A percentile compares a stretch with the other conserved stretches of the same genome.
Evolutionary conservation across 2,329 filamentous ascomycete species (phyloP).

Genomic region (Colletotrichum melonis): DNA sequence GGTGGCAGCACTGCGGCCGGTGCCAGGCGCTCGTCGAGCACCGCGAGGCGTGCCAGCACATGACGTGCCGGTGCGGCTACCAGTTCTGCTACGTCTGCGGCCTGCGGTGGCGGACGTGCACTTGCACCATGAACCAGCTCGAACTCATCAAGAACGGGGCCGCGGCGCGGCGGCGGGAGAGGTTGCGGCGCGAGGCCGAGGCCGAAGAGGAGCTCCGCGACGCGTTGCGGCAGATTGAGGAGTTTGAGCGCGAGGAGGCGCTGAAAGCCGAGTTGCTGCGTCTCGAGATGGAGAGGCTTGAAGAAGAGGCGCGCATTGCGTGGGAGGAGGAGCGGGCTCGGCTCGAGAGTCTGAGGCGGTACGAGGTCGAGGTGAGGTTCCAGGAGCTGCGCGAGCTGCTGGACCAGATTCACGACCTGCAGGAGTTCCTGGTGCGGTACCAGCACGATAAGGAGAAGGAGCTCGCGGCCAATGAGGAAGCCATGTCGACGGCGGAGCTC

Average conservation of each 20-base stretch:
- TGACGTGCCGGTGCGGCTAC: slow-evolving; percentile 84
- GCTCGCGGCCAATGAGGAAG: slow-evolving; percentile 40
- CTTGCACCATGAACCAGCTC: slow-evolving; percentile 66
- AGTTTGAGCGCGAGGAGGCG: slow-evolving; percentile 59
- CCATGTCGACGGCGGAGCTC: slow-evolving; percentile 44
- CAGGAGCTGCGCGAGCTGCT: slow-evolving; percentile 49
- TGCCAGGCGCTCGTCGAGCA: slow-evolving; percentile 82
- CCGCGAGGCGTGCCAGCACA: slow-evolving; percentile 84
- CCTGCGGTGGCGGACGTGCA: slow-evolving; percentile 77
- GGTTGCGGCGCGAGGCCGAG: slow-evolving; percentile 45
- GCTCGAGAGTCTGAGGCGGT: slow-evolving; percentile 53
- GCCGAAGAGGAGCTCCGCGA: slow-evolving; percentile 49
- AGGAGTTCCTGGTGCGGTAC: slow-evolving; percentile 50
- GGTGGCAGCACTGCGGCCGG: slow-evolving; percentile 79
- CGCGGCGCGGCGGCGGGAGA: slow-evolving; percentile 46
- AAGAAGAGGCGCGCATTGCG: slow-evolving; percentile 50
- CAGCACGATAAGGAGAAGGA: slow-evolving; percentile 51
- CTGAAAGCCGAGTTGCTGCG: slow-evolving; percentile 52
- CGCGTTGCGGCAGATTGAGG: slow-evolving; percentile 55
- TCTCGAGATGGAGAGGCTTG: slow-evolving; percentile 48
- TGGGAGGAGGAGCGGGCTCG: slow-evolving; percentile 52
- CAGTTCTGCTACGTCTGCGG: slow-evolving; percentile 90
- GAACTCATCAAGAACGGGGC: slow-evolving; percentile 51
- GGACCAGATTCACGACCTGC: slow-evolving; percentile 53
- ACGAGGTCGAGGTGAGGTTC: slow-evolving; percentile 53